Evolutionary conservation across 495 filamentous ascomycete genomes (phyloP).

Genomic region (Penicillium chermesinum): DNA sequence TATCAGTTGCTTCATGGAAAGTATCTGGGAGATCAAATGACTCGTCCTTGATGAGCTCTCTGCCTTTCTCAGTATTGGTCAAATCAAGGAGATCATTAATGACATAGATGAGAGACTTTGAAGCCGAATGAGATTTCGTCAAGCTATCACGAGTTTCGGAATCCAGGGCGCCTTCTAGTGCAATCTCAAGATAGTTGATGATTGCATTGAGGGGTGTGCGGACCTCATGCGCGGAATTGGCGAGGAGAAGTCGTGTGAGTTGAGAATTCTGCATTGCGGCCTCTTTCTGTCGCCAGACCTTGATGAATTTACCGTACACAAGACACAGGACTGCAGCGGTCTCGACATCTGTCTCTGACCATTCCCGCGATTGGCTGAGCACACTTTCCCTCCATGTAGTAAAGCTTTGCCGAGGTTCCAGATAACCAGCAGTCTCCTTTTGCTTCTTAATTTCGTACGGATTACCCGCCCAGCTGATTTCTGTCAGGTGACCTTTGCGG

Average conservation of each 20-base stretch:
- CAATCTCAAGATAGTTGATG: slow-evolving; percentile 94
- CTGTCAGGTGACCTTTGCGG: slow-evolving; percentile 67
- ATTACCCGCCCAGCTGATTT: slow-evolving; percentile 92
- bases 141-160: slow-evolving; percentile 83
- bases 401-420: slow-evolving; percentile 36
- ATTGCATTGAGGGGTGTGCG: slow-evolving; percentile 93
- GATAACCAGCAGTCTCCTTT: slow-evolving; percentile 28
- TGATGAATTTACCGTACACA: slow-evolving; percentile 87
- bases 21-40: slow-evolving; percentile 67
- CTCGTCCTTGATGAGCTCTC: slow-evolving; percentile 76
- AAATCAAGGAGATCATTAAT: slow-evolving; percentile 94
- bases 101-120: slow-evolving; percentile 89
- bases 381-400: slow-evolving; percentile 33
- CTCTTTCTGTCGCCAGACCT: slow-evolving; percentile 92
- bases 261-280: slow-evolving; percentile 76
- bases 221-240: slow-evolving; percentile 93
- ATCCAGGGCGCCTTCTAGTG: slow-evolving; percentile 78
- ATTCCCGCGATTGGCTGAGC: slow-evolving; percentile 35
- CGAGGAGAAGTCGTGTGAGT: slow-evolving; percentile 72
- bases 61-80: slow-evolving; percentile 82
- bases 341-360: slow-evolving; percentile 60
- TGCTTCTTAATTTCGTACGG: slow-evolving; percentile 67
- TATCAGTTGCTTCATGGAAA: slow-evolving; percentile 68
- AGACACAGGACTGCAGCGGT: slow-evolving; percentile 85
- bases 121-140: slow-evolving; percentile 73